Conservation (phyloP, 345 rosid species). For the Draba incana region DNA sequence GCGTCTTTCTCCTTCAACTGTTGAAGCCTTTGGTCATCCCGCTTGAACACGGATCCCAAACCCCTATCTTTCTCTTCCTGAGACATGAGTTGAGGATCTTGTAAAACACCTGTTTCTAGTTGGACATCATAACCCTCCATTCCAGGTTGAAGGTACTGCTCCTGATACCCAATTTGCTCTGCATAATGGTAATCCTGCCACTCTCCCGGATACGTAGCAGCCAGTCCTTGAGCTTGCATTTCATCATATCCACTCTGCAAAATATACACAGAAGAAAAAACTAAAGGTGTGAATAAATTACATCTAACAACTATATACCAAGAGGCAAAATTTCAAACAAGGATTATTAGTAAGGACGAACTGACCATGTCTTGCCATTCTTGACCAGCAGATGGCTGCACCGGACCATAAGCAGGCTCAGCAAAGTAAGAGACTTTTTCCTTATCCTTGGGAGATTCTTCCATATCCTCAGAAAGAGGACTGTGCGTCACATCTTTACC, state of each 20-base stretch:
- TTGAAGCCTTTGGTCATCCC: constrained; percentile 95
- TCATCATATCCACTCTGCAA: constrained; percentile 79
- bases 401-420: constrained; percentile 84
- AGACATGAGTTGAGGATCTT: constrained; percentile 89
- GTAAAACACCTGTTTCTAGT: constrained; percentile 46
- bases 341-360: not conserved
- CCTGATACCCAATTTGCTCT: constrained; percentile 80
- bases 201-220: constrained; percentile 76
- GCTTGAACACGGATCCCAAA: constrained; percentile 96
- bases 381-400: constrained; percentile 73
- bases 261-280: constrained; percentile 10
- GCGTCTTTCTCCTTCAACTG: constrained; percentile 90
- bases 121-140: constrained; percentile 69
- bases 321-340: not conserved
- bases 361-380: constrained; percentile 87
- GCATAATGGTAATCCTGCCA: constrained; percentile 94
- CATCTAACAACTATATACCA: constrained; percentile 1
- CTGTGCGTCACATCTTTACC: constrained; percentile 79
- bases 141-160: constrained; percentile 76
- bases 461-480: constrained; percentile 98
- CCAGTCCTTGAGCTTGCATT: constrained; percentile 72
- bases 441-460: constrained; percentile 91
- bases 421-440: constrained; percentile 70
- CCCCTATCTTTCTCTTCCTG: constrained; percentile 99
- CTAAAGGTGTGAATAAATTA: not conserved